A percentile compares a stretch with the other conserved stretches of the same genome.
phyloP scores from a whole-genome alignment of 1,139 yeast species.

The Blastobotrys apis region DNA sequence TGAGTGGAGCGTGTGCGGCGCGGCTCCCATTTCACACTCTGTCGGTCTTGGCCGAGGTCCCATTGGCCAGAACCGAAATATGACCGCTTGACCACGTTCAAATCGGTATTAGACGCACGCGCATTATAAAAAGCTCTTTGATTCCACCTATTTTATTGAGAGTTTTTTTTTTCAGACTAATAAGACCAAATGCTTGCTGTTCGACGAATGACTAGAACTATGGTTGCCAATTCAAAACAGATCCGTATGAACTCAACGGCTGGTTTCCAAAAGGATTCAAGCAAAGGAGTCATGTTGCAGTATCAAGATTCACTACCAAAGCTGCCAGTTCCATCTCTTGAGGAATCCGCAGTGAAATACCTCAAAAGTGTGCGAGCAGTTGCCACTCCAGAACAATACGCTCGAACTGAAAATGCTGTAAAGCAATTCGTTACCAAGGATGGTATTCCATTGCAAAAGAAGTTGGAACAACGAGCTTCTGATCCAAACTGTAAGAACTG shows the following conservation, averaged over 20 bases:
- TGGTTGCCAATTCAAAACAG: constrained; percentile 12
- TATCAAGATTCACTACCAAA: constrained; percentile 73
- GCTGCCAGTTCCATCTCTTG: constrained; percentile 82
- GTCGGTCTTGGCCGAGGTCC: too few species aligned
- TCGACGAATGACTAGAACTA: constrained; percentile 14
- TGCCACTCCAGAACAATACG: constrained; percentile 52
- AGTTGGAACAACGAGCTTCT: constrained; percentile 56
- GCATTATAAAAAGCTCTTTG: too few species aligned
- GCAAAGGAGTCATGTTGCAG: constrained; percentile 67
- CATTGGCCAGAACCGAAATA: too few species aligned
- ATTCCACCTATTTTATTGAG: too few species aligned
- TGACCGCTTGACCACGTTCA: too few species aligned
- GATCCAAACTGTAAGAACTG: constrained; percentile 67
- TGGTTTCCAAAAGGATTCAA: constrained; percentile 35
- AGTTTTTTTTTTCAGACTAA: too few species aligned
- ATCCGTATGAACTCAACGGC: constrained; percentile 33
- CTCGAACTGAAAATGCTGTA: constrained; percentile 55
- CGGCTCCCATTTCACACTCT: too few species aligned
- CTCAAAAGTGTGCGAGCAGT: constrained; percentile 70
- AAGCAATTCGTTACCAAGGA: constrained; percentile 61
- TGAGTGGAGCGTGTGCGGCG: too few species aligned
- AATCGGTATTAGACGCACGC: too few species aligned
- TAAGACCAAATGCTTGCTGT: constrained; percentile 12
- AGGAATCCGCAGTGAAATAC: constrained; percentile 66
- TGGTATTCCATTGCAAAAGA: constrained; percentile 65